These are phyloP conservation scores for Ogataea kodamae DNA, from an alignment of 805 yeast species.

Conservation along the genomic window DNA sequence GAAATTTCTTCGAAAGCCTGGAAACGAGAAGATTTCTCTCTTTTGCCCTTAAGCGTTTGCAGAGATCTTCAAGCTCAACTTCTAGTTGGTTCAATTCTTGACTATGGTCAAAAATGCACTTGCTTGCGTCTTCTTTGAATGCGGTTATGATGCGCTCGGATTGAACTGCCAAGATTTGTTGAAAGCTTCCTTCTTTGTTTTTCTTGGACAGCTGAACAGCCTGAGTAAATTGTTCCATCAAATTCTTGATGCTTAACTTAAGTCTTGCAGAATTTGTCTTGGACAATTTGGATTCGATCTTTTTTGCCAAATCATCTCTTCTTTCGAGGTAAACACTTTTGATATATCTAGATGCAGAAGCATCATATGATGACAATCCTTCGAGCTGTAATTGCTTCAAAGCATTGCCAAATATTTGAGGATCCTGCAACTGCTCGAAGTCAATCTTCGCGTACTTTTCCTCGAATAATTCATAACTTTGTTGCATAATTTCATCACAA, in stretches of 20 bases:
- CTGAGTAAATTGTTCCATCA: conserved; percentile 32
- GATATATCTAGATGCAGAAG: conserved; percentile 73
- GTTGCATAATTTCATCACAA: conserved; percentile 80
- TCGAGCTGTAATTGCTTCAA: conserved; percentile 43
- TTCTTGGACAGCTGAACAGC: conserved; percentile 23
- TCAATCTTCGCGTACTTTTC: conserved; percentile 28
- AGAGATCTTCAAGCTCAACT: conserved; percentile 27
- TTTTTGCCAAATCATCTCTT: conserved; percentile 44
- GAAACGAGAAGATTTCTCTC: conserved; percentile 42
- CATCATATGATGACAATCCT: conserved; percentile 56
- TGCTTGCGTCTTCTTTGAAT: conserved; percentile 34
- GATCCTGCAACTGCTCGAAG: conserved; percentile 26
- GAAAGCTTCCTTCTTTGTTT: conserved; percentile 22
- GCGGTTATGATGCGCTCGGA: conserved; percentile 14
- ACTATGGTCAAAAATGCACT: conserved; percentile 33
- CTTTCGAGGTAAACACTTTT: conserved; percentile 63
- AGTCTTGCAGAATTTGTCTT: conserved; percentile 44
- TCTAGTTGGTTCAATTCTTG: conserved; percentile 35
- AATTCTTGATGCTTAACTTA: conserved; percentile 32
- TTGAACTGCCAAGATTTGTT: conserved; percentile 27
- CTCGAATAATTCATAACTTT: conserved; percentile 45
- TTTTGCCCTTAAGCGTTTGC: conserved; percentile 34
- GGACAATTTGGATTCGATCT: conserved; percentile 45
- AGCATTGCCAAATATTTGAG: conserved; percentile 38
- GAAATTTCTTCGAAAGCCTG: conserved; percentile 45